phyloP scores from a whole-genome alignment of 176 grass and related monocot genomes.

The Triticum urartu region DNA sequence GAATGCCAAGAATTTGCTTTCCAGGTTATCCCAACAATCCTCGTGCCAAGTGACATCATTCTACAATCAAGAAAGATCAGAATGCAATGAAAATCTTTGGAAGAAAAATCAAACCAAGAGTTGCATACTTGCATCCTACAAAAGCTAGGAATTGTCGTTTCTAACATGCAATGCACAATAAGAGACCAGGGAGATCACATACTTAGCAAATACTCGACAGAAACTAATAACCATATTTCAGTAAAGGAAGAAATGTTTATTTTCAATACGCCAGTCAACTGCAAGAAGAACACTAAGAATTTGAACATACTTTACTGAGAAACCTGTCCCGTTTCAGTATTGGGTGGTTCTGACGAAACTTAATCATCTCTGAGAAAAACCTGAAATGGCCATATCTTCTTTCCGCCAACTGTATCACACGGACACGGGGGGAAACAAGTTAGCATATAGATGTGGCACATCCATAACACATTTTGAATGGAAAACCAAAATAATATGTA shows the following conservation, averaged over 20 bases:
- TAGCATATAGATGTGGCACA: slow-evolving; percentile 8
- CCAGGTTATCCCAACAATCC: slow-evolving; percentile 69
- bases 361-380: slow-evolving; percentile 94
- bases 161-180: not conserved
- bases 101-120: slow-evolving; percentile 8
- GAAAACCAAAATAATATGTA: slow-evolving; percentile 23
- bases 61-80: slow-evolving; percentile 47
- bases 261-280: not conserved
- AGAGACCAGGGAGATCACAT: not conserved
- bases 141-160: slow-evolving; percentile 2
- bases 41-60: slow-evolving; percentile 97
- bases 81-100: slow-evolving; percentile 11
- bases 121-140: not conserved
- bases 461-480: not conserved
- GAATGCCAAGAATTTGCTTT: slow-evolving; percentile 97
- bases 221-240: not conserved
- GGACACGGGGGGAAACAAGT: not conserved
- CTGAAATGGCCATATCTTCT: slow-evolving; percentile 79
- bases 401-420: slow-evolving; percentile 56
- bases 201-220: not conserved
- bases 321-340: slow-evolving; percentile 65
- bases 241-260: not conserved
- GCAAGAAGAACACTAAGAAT: not conserved
- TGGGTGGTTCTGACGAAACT: slow-evolving; percentile 73
- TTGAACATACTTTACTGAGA: slow-evolving; percentile 71